Evolutionary conservation across 108 stramenopile species (phyloP).

Genomic region (Cyclotella cryptica): DNA sequence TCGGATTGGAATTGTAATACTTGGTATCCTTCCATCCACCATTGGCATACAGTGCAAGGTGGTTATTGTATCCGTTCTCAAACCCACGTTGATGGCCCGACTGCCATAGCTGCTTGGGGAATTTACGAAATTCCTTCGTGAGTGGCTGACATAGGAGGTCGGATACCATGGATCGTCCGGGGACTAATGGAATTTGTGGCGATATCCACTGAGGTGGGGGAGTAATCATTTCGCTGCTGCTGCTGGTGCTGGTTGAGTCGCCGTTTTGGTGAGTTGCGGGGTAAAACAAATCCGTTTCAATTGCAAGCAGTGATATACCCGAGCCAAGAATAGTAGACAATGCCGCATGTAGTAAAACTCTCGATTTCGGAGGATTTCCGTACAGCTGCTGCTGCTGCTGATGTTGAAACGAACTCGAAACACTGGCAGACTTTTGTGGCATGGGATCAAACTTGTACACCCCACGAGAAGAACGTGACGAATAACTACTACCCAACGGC

Average conservation of each 20-base stretch:
- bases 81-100: conserved; percentile 27
- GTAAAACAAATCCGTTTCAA: conserved; percentile 33
- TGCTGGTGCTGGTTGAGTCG: not conserved
- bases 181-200: conserved; percentile 35
- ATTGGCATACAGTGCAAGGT: conserved; percentile 48
- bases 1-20: conserved; percentile 38
- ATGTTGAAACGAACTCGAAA: not conserved
- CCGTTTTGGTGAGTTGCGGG: not conserved
- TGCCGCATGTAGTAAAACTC: conserved; percentile 23
- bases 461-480: conserved; percentile 17
- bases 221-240: conserved; percentile 1
- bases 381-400: conserved; percentile 2
- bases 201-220: conserved; percentile 52
- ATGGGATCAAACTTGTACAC: conserved; percentile 44
- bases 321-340: conserved; percentile 20
- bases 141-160: conserved; percentile 37
- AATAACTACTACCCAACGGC: conserved; percentile 2
- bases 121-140: conserved; percentile 43
- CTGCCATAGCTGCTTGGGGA: conserved; percentile 42
- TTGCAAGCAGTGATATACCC: conserved; percentile 32
- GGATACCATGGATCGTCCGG: conserved; percentile 30
- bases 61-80: conserved; percentile 43
- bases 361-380: conserved; percentile 1
- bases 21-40: conserved; percentile 45
- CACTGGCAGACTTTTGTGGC: not conserved